A percentile compares a stretch with the other conserved stretches of the same genome.
phyloP scores from a whole-genome alignment of 352 stramenopile genomes.

The Plasmopara halstedii region DNA sequence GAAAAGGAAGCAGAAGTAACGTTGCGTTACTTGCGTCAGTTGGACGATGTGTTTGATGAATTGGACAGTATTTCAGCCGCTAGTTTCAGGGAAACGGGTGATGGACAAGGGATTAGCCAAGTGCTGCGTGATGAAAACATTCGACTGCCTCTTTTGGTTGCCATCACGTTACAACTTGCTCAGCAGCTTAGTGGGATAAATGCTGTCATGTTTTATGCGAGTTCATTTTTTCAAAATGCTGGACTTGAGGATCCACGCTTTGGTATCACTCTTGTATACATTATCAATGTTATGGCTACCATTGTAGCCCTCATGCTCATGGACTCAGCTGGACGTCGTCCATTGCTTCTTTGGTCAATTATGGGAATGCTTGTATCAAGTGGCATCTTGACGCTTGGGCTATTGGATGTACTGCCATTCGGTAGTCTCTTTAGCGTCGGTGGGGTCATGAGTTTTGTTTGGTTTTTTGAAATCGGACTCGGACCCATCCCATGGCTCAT shows the following conservation, averaged over 20 bases:
- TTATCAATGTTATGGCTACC: conserved; percentile 62
- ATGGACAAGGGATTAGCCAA: conserved; percentile 36
- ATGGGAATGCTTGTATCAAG: conserved; percentile 59
- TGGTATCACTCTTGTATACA: conserved; percentile 52
- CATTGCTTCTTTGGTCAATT: conserved; percentile 53
- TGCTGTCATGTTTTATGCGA: conserved; percentile 78
- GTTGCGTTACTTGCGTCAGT: conserved; percentile 38
- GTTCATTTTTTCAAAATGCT: conserved; percentile 59
- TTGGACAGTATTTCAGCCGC: conserved; percentile 61
- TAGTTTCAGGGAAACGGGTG: conserved; percentile 47
- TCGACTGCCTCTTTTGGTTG: conserved; percentile 46
- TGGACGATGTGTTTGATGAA: conserved; percentile 55
- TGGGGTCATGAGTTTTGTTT: conserved; percentile 66
- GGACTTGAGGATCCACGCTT: conserved; percentile 50
- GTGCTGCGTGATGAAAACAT: conserved; percentile 47
- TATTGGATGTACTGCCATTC: conserved; percentile 51
- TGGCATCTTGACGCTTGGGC: conserved; percentile 44
- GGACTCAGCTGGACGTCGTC: conserved; percentile 54
- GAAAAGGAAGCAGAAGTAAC: conserved; percentile 45
- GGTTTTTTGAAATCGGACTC: conserved; percentile 60
- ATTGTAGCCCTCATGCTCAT: conserved; percentile 65
- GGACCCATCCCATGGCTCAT: conserved; percentile 95
- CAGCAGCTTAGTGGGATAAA: conserved; percentile 73
- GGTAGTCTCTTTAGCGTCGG: conserved; percentile 39
- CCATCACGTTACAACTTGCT: conserved; percentile 53